Conservation (phyloP, 2,329 filamentous ascomycete species). For the Hypoxylon sp. region DNA sequence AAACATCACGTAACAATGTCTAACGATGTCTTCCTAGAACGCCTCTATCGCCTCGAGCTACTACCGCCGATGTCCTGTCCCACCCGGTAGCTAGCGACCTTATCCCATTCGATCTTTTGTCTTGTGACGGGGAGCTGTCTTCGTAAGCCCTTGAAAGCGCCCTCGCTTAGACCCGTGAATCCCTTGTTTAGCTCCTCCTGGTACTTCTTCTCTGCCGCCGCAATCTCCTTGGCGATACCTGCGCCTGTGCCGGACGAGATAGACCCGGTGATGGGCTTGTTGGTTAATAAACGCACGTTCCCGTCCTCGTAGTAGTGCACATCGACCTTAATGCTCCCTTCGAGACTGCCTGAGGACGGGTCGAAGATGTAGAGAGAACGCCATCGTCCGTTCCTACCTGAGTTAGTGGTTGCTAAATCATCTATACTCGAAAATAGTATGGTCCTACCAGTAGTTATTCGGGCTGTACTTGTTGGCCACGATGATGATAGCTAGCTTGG, state of each 20-base stretch:
- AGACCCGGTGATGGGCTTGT: conserved; percentile 77
- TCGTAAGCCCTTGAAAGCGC: conserved; percentile 92
- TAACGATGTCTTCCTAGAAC: conserved; percentile 23
- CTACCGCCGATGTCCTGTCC: conserved; percentile 84
- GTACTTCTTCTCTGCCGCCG: conserved; percentile 87
- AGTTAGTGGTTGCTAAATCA: conserved; percentile 5
- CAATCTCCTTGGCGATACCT: conserved; percentile 83
- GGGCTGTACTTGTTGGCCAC: conserved; percentile 98
- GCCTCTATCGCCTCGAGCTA: conserved; percentile 66
- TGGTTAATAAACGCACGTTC: conserved; percentile 94
- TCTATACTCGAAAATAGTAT: no score
- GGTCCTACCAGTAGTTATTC: conserved; percentile 90
- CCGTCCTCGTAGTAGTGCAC: conserved; percentile 99
- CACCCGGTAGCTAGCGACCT: conserved; percentile 91
- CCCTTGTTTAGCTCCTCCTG: conserved; percentile 96
- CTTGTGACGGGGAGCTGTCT: conserved; percentile 95
- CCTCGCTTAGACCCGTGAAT: conserved; percentile 90
- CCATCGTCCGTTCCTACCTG: conserved; percentile 90
- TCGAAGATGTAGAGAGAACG: conserved; percentile 87
- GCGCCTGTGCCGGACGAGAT: conserved; percentile 74
- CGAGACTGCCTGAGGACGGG: conserved; percentile 76
- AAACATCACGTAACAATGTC: conserved; percentile 14
- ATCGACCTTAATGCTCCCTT: conserved; percentile 89
- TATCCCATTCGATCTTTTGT: conserved; percentile 99
- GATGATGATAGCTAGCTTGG: conserved; percentile 83